These are phyloP conservation scores for Jaltomata sinuosa DNA, from an alignment of 257 asterid genomes.

Conservation along the genomic window DNA sequence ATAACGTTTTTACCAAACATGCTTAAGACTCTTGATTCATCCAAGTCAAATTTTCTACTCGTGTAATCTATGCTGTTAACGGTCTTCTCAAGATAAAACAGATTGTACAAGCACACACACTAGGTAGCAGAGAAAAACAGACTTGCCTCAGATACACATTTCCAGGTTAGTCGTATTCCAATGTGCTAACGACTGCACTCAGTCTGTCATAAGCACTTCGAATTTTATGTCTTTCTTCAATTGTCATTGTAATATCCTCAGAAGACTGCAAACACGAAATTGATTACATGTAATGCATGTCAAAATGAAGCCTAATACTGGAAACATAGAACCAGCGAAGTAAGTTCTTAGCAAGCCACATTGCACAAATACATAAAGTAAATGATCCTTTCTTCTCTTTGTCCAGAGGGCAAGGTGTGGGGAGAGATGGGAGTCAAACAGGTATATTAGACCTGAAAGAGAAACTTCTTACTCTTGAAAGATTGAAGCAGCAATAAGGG, in stretches of 20 bases:
- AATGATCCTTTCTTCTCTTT: background rate
- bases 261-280: slow-evolving; percentile 36
- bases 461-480: background rate
- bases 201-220: slow-evolving; percentile 36
- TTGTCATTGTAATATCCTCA: slow-evolving; percentile 28
- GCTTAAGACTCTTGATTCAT: background rate
- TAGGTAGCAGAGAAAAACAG: background rate
- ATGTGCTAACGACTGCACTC: slow-evolving; percentile 16
- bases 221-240: slow-evolving; percentile 53
- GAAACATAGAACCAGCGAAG: background rate
- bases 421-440: background rate
- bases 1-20: background rate
- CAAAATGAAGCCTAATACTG: background rate
- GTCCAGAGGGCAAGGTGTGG: background rate
- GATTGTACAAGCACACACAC: background rate
- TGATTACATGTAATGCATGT: background rate
- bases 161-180: slow-evolving; percentile 10
- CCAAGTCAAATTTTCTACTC: background rate
- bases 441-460: background rate
- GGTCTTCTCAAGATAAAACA: background rate
- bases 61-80: background rate
- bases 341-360: background rate
- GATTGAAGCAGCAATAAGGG: background rate
- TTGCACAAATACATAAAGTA: background rate
- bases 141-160: background rate